Percentiles rank a stretch among this genome's conserved stretches.
Evolutionary conservation across 2,329 filamentous ascomycete genomes (phyloP).

Genomic region (Talaromyces sp.): DNA sequence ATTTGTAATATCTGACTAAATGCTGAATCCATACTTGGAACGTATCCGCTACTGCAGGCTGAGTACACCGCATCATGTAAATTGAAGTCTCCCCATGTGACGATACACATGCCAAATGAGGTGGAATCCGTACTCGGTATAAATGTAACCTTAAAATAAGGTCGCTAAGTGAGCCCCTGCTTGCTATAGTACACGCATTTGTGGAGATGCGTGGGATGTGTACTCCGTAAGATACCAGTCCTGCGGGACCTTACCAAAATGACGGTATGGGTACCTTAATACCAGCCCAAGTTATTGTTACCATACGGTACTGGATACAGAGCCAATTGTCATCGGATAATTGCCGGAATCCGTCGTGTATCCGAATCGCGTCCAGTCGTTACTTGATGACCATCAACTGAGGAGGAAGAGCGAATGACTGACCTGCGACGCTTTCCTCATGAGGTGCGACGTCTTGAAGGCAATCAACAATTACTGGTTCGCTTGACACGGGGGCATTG

Average conservation of each 20-base stretch:
- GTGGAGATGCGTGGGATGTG: neutral
- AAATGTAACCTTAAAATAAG: neutral
- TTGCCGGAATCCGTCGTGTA: neutral
- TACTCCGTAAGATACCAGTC: neutral
- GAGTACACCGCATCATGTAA: neutral
- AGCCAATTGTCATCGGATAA: neutral
- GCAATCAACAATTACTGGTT: neutral
- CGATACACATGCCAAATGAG: neutral
- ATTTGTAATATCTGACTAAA: neutral
- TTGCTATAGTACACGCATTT: neutral
- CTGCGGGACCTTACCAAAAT: neutral
- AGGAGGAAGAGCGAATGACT: neutral
- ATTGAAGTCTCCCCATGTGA: neutral
- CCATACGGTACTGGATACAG: neutral
- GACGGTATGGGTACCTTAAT: neutral
- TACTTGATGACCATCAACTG: neutral
- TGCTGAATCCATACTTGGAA: neutral
- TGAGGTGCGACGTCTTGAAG: neutral
- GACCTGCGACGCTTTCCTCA: neutral
- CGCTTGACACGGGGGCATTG: neutral
- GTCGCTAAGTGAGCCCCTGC: neutral
- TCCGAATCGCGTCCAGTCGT: neutral
- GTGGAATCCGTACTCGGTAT: neutral
- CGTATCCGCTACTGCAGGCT: neutral
- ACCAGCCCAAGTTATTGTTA: neutral